A percentile compares a stretch with the other conserved stretches of the same genome.
These are phyloP conservation scores for Triadica sebifera DNA, from an alignment of 345 rosid genomes.

Conservation along the genomic window DNA sequence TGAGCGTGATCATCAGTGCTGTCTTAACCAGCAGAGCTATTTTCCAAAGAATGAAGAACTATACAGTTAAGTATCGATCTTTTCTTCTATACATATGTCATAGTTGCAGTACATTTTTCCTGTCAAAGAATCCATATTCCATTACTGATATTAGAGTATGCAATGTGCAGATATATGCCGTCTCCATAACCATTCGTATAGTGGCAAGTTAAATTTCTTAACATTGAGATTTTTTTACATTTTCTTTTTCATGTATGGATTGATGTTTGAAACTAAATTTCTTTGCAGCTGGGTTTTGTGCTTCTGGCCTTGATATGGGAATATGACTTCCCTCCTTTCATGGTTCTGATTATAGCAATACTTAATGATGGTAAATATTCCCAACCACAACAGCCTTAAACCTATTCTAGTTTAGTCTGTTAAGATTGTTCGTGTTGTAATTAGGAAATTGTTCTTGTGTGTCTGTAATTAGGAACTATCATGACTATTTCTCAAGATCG, in stretches of 20 bases:
- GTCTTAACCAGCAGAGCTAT: slow-evolving; percentile 96
- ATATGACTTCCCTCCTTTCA: slow-evolving; percentile 97
- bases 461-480: slow-evolving; percentile 64
- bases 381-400: slow-evolving; percentile 13
- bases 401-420: background rate
- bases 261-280: slow-evolving; percentile 10
- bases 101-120: background rate
- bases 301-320: slow-evolving; percentile 96
- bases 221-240: too few relatives aligned
- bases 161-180: slow-evolving; percentile 85
- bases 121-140: background rate
- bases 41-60: slow-evolving; percentile 96
- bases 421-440: too few relatives aligned
- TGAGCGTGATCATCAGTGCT: slow-evolving; percentile 91
- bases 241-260: too few relatives aligned
- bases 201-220: slow-evolving; percentile 57
- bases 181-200: slow-evolving; percentile 87
- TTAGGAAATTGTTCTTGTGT: too few relatives aligned
- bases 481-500: slow-evolving; percentile 91
- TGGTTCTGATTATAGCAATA: slow-evolving; percentile 91
- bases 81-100: slow-evolving; percentile 1
- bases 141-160: slow-evolving; percentile 29
- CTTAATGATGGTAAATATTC: slow-evolving; percentile 79
- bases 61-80: slow-evolving; percentile 53
- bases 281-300: slow-evolving; percentile 84